Evolutionary conservation across 768 basidiomycete genomes (phyloP).

Genomic region (Suillus brevipes): DNA sequence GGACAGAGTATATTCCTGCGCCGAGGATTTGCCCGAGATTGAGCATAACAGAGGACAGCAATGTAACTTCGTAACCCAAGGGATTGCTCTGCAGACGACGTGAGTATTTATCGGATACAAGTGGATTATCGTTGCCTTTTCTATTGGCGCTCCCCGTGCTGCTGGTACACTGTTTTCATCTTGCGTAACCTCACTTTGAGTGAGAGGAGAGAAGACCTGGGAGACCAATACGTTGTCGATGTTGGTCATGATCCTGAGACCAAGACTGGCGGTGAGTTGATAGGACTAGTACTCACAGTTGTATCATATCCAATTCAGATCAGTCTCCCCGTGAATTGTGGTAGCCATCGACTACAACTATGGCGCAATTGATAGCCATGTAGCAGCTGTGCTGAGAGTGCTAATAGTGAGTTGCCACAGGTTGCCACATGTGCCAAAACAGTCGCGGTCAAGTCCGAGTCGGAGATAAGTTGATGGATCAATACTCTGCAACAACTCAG

Average conservation of each 20-base stretch:
- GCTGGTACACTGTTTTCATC: not conserved
- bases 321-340: not conserved
- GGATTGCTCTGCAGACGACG: conserved; percentile 5
- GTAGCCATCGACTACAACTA: not conserved
- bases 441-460: no score
- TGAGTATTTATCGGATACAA: not conserved
- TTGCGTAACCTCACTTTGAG: not conserved
- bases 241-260: not conserved
- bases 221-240: not conserved
- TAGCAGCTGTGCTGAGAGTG: no score
- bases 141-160: conserved; percentile 6
- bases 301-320: not conserved
- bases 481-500: no score
- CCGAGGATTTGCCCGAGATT: conserved; percentile 9
- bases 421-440: no score
- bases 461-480: no score
- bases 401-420: no score
- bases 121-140: conserved; percentile 2
- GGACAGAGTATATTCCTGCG: conserved; percentile 10
- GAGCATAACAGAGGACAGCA: conserved; percentile 9
- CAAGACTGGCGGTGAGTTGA: not conserved
- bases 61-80: conserved; percentile 8
- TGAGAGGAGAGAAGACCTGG: not conserved
- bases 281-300: not conserved
- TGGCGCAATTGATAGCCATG: not conserved